Percentiles rank a stretch among this genome's conserved stretches.
phyloP scores from a whole-genome alignment of 2,329 filamentous ascomycete species.

The Scedosporium boydii region DNA sequence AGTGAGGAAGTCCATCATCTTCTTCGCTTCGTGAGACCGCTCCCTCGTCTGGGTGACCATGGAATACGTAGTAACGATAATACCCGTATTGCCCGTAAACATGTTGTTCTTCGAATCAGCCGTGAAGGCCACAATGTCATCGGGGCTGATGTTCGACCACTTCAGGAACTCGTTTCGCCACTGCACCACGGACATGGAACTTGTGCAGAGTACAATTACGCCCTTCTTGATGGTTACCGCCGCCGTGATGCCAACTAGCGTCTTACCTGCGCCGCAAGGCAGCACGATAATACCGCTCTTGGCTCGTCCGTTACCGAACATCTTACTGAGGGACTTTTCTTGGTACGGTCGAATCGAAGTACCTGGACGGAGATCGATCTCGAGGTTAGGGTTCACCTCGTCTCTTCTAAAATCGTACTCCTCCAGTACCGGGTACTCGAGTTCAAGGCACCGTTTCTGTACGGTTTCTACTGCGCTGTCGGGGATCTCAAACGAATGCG shows the following conservation, averaged over 20 bases:
- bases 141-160: slow-evolving; percentile 91
- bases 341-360: slow-evolving; percentile 92
- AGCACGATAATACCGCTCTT: slow-evolving; percentile 97
- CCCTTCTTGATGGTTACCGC: slow-evolving; percentile 98
- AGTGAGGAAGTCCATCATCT: slow-evolving; percentile 94
- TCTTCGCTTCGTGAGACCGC: slow-evolving; percentile 83
- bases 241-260: slow-evolving; percentile 93
- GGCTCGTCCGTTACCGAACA: slow-evolving; percentile 97
- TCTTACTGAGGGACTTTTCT: slow-evolving; percentile 95
- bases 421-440: slow-evolving; percentile 81
- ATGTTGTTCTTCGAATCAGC: slow-evolving; percentile 77
- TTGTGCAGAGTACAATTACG: slow-evolving; percentile 89
- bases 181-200: slow-evolving; percentile 94
- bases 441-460: slow-evolving; percentile 78
- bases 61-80: slow-evolving; percentile 95
- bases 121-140: slow-evolving; percentile 91
- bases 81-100: slow-evolving; percentile 83
- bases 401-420: slow-evolving; percentile 98
- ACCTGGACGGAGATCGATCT: slow-evolving; percentile 84
- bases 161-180: slow-evolving; percentile 96
- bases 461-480: slow-evolving; percentile 76
- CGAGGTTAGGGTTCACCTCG: slow-evolving; percentile 76
- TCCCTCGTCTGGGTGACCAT: slow-evolving; percentile 94
- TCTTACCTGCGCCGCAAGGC: slow-evolving; percentile 94
- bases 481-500: slow-evolving; percentile 87